phyloP scores from a whole-genome alignment of 1,139 yeast genomes.

The Maudiozyma humilis region DNA sequence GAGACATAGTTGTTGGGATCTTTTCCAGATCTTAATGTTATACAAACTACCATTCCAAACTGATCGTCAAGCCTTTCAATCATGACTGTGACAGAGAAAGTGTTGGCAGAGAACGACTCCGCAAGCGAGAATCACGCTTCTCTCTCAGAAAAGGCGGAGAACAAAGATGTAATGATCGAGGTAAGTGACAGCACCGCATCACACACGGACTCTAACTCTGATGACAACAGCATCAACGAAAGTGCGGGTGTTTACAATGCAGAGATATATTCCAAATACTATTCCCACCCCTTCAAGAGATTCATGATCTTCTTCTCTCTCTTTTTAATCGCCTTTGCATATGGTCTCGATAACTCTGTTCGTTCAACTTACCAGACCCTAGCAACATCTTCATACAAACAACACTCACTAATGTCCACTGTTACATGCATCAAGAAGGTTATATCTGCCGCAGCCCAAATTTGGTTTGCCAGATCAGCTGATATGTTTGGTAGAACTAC shows the following conservation, averaged over 20 bases:
- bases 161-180: not conserved
- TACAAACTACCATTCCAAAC: too few relatives aligned
- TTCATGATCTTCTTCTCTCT: conserved; percentile 35
- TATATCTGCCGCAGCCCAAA: conserved; percentile 62
- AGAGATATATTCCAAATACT: conserved; percentile 15
- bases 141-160: not conserved
- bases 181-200: not conserved
- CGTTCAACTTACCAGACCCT: conserved; percentile 41
- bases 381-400: conserved; percentile 47
- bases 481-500: conserved; percentile 62
- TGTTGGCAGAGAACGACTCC: too few relatives aligned
- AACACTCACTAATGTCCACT: conserved; percentile 54
- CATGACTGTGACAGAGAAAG: not conserved
- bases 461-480: conserved; percentile 55
- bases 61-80: too few relatives aligned
- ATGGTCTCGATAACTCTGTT: conserved; percentile 50
- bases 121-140: too few relatives aligned
- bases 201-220: not conserved
- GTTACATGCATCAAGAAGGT: conserved; percentile 55
- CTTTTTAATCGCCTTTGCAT: conserved; percentile 53
- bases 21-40: too few relatives aligned
- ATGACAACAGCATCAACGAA: not conserved
- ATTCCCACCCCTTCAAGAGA: conserved; percentile 10
- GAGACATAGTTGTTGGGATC: too few relatives aligned
- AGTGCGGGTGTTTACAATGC: conserved; percentile 13